Percentiles rank a stretch among this genome's conserved stretches.
phyloP scores from a whole-genome alignment of 2,329 filamentous ascomycete species.

The Westerdykella aurantiaca region DNA sequence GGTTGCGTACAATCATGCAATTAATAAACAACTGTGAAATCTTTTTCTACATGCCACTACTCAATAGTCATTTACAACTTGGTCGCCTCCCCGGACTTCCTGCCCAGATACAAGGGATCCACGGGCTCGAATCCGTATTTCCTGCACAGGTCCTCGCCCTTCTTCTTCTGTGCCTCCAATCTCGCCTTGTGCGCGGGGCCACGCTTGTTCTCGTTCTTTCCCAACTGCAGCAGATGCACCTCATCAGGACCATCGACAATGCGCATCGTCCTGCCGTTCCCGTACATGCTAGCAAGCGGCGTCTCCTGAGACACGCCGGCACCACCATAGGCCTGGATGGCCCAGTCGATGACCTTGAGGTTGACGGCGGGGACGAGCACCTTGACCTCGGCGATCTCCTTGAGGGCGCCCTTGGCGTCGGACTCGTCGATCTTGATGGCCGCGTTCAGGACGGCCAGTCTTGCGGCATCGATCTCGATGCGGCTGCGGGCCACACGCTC shows the following conservation, averaged over 20 bases:
- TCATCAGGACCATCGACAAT: slow-evolving; percentile 94
- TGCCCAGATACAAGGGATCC: slow-evolving; percentile 40
- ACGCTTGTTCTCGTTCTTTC: slow-evolving; percentile 71
- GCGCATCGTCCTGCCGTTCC: slow-evolving; percentile 71
- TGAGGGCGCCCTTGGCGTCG: slow-evolving; percentile 81
- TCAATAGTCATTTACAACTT: slow-evolving; percentile 34
- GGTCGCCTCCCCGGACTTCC: slow-evolving; percentile 35
- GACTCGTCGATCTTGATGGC: slow-evolving; percentile 89
- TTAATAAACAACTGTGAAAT: neutral
- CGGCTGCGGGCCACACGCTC: slow-evolving; percentile 91
- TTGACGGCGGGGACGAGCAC: slow-evolving; percentile 79
- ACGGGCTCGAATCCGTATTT: slow-evolving; percentile 48
- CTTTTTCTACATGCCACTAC: neutral
- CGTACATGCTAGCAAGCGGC: slow-evolving; percentile 72
- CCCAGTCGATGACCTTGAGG: slow-evolving; percentile 85
- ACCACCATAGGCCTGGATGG: slow-evolving; percentile 86
- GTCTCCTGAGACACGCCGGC: slow-evolving; percentile 93
- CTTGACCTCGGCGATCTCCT: slow-evolving; percentile 94
- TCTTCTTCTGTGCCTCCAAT: slow-evolving; percentile 59
- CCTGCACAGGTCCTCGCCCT: slow-evolving; percentile 60
- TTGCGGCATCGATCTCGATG: slow-evolving; percentile 88
- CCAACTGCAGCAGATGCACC: slow-evolving; percentile 73
- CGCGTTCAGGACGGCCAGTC: slow-evolving; percentile 86
- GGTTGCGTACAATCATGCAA: too few species aligned
- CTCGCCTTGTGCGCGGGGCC: slow-evolving; percentile 55